Evolutionary conservation across 495 filamentous ascomycete genomes (phyloP).

Genomic region (Neurospora sp.): DNA sequence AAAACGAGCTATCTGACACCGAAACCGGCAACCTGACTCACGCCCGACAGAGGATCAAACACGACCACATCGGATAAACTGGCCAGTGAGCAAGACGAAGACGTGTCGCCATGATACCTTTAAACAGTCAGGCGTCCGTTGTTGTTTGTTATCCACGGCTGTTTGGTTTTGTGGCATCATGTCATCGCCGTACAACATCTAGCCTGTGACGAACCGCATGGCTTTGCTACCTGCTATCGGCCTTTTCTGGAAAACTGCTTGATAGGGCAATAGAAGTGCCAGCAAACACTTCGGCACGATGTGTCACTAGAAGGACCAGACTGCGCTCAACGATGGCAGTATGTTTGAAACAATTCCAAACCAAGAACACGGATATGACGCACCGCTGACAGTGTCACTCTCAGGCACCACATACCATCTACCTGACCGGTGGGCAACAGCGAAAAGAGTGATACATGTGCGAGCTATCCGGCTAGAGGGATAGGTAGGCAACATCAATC

Average conservation of each 20-base stretch:
- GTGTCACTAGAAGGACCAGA: background rate
- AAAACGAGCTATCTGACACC: background rate
- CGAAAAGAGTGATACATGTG: background rate
- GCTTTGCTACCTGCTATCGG: background rate
- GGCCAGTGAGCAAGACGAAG: background rate
- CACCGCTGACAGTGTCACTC: background rate
- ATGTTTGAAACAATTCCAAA: background rate
- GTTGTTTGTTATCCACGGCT: background rate
- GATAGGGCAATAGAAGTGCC: background rate
- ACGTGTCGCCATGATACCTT: background rate
- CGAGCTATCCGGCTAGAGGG: background rate
- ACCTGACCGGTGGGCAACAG: background rate
- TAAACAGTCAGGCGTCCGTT: background rate
- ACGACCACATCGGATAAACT: too few relatives aligned
- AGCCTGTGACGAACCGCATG: background rate
- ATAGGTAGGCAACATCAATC: background rate
- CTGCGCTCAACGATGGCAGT: background rate
- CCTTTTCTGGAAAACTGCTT: background rate
- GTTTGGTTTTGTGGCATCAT: background rate
- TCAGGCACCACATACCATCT: background rate
- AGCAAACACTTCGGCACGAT: background rate
- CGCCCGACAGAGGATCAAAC: background rate
- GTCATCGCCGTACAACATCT: background rate
- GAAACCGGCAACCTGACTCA: background rate
- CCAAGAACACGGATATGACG: background rate